Percentiles rank a stretch among this genome's conserved stretches.
These are phyloP conservation scores for Pestalotiopsis sp. DNA, from an alignment of 2,329 filamentous ascomycete species.

Conservation along the genomic window DNA sequence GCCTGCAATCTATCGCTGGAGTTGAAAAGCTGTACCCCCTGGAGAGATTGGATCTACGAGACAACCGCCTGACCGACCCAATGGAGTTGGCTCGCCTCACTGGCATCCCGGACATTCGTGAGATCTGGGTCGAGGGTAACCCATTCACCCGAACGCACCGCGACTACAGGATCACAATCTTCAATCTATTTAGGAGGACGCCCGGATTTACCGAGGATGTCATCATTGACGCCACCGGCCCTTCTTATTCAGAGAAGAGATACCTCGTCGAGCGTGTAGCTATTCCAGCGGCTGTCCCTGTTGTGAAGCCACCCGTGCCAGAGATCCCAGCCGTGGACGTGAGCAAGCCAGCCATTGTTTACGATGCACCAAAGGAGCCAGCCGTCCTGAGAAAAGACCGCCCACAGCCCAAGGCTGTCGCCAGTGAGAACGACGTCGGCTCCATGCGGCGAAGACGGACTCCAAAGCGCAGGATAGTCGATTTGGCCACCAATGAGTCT, in stretches of 20 bases:
- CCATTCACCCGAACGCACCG: slow-evolving; percentile 87
- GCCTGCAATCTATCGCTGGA: slow-evolving; percentile 83
- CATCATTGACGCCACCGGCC: slow-evolving; percentile 81
- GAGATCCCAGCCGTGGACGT: slow-evolving; percentile 67
- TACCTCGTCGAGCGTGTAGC: slow-evolving; percentile 81
- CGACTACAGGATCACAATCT: slow-evolving; percentile 85
- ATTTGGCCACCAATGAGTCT: slow-evolving; percentile 59
- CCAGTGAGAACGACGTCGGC: slow-evolving; percentile 60
- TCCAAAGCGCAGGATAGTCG: slow-evolving; percentile 66
- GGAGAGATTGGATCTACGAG: slow-evolving; percentile 86
- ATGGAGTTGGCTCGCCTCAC: slow-evolving; percentile 88
- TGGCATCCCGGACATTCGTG: slow-evolving; percentile 85
- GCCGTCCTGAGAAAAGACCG: slow-evolving; percentile 61
- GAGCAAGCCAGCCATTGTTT: slow-evolving; percentile 66
- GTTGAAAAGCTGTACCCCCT: slow-evolving; percentile 87
- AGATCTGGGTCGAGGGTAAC: slow-evolving; percentile 92
- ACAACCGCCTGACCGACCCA: slow-evolving; percentile 89
- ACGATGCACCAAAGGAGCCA: slow-evolving; percentile 52
- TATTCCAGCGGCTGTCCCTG: slow-evolving; percentile 74
- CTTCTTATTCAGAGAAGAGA: slow-evolving; percentile 83
- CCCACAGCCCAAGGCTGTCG: slow-evolving; percentile 52
- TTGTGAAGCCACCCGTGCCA: slow-evolving; percentile 70
- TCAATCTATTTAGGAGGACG: slow-evolving; percentile 91
- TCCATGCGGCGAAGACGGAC: slow-evolving; percentile 63
- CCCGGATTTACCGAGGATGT: slow-evolving; percentile 92